Conservation (phyloP, 2,329 filamentous ascomycete genomes). For the Endoconidiophora polonica region DNA sequence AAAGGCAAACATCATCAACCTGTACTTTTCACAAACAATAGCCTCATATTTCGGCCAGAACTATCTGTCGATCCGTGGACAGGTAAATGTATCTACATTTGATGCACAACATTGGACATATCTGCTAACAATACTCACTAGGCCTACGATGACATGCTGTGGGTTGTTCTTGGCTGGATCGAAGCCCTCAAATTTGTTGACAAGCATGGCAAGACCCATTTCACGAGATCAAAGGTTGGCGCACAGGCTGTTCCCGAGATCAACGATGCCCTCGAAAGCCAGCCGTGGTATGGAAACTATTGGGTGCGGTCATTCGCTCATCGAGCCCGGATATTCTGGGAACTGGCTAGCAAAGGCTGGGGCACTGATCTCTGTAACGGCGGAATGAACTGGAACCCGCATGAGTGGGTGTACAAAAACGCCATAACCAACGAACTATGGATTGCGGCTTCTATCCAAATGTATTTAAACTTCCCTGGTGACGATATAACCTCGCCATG, state of each 20-base stretch:
- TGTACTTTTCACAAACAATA: constrained; percentile 60
- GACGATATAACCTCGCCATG: constrained; percentile 61
- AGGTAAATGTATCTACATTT: constrained; percentile 21
- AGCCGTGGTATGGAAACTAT: constrained; percentile 58
- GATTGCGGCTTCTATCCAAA: constrained; percentile 66
- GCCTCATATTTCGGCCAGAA: constrained; percentile 81
- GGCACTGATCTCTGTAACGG: constrained; percentile 65
- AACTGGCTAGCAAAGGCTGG: constrained; percentile 65
- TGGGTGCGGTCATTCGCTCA: constrained; percentile 68
- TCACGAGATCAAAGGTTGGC: constrained; percentile 20
- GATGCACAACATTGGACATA: not conserved
- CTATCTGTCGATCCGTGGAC: constrained; percentile 50
- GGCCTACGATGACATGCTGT: constrained; percentile 88
- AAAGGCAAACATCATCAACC: constrained; percentile 65
- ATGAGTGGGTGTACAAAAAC: constrained; percentile 74
- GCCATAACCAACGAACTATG: constrained; percentile 89
- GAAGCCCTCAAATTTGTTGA: constrained; percentile 63
- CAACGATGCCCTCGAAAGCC: constrained; percentile 22
- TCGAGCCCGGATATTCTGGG: constrained; percentile 71
- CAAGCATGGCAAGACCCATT: constrained; percentile 49
- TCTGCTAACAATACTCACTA: constrained; percentile 22
- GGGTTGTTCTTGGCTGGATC: constrained; percentile 86
- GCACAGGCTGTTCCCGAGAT: constrained; percentile 15
- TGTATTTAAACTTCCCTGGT: constrained; percentile 82
- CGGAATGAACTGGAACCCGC: constrained; percentile 83